Conservation (phyloP, 2,329 filamentous ascomycete species). For the Cytospora paraplurivora region DNA sequence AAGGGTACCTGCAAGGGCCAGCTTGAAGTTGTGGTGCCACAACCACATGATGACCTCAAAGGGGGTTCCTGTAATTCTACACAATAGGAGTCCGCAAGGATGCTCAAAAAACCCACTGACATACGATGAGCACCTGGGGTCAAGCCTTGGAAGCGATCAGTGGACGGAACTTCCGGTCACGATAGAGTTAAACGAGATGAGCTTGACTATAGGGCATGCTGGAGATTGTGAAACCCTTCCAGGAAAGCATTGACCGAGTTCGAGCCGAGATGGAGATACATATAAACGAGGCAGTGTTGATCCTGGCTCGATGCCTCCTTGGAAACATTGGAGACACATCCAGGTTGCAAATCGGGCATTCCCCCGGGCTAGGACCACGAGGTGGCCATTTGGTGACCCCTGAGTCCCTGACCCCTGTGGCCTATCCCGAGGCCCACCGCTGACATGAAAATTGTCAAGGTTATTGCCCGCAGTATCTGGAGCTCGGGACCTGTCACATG, state of each 20-base stretch:
- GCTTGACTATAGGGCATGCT: neutral
- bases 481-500: slow-evolving; percentile 4
- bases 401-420: slow-evolving; percentile 19
- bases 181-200: neutral
- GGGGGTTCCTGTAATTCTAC: neutral
- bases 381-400: slow-evolving; percentile 12
- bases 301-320: slow-evolving; percentile 16
- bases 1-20: too few relatives aligned
- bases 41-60: too few relatives aligned
- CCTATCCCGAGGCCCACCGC: slow-evolving; percentile 9
- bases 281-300: slow-evolving; percentile 4
- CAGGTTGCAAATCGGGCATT: slow-evolving; percentile 1
- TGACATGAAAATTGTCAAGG: slow-evolving; percentile 14
- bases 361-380: slow-evolving; percentile 18
- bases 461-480: slow-evolving; percentile 12
- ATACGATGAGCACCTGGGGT: neutral
- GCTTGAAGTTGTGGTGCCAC: neutral
- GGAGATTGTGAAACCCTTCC: neutral
- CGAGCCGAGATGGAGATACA: neutral
- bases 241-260: neutral
- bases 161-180: neutral
- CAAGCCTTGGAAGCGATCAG: too few relatives aligned
- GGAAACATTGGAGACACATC: slow-evolving; percentile 9
- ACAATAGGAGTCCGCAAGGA: neutral
- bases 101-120: neutral